A percentile compares a stretch with the other conserved stretches of the same genome.
phyloP scores from a whole-genome alignment of 2,329 filamentous ascomycete genomes.

The Beauveria asiatica region DNA sequence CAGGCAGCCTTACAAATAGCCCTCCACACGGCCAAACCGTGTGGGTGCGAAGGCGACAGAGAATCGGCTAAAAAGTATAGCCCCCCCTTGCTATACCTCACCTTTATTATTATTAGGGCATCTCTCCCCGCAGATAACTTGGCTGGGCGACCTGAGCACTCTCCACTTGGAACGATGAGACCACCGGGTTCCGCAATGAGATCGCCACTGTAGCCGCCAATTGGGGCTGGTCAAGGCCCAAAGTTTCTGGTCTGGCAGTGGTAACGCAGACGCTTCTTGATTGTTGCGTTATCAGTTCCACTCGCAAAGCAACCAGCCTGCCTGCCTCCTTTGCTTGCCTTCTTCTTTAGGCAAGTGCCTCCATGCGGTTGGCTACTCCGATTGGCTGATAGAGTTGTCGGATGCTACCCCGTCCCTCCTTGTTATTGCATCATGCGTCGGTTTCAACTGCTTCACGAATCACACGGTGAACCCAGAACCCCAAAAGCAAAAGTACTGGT shows the following conservation, averaged over 20 bases:
- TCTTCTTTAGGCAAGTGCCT: constrained; percentile 8
- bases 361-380: background rate
- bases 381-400: background rate
- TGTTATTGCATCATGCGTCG: background rate
- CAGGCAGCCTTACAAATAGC: background rate
- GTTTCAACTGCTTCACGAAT: background rate
- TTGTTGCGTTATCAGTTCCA: background rate
- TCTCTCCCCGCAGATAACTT: background rate
- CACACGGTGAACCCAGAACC: background rate
- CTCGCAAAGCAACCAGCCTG: background rate
- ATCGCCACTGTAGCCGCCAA: background rate
- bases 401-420: background rate
- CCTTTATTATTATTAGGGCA: background rate
- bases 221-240: background rate
- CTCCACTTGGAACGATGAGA: background rate
- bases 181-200: background rate
- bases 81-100: no score
- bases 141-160: background rate
- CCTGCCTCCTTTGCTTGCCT: background rate
- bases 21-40: background rate
- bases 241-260: background rate
- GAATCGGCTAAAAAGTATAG: constrained; percentile 6
- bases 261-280: background rate
- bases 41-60: constrained; percentile 11
- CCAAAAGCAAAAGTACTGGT: background rate